Conservation (phyloP, 108 stramenopile genomes). For the Conticribra weissflogii region DNA sequence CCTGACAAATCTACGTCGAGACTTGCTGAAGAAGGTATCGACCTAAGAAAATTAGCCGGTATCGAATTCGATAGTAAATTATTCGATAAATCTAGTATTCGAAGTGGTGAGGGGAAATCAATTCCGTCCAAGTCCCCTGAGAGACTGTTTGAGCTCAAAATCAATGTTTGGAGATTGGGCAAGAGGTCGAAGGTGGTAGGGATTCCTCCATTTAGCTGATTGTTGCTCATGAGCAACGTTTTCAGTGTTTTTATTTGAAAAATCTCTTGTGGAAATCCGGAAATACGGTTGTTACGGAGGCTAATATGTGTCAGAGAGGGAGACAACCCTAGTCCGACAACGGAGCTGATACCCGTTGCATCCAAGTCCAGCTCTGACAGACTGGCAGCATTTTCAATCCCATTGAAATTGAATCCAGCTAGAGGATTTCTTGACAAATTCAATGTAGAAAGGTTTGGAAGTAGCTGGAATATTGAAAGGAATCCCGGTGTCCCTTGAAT, state of each 20-base stretch:
- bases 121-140: constrained; percentile 17
- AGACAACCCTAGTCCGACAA: constrained; percentile 24
- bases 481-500: constrained; percentile 19
- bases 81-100: constrained; percentile 30
- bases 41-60: constrained; percentile 19
- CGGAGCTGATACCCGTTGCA: constrained; percentile 20
- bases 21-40: constrained; percentile 12
- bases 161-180: constrained; percentile 35
- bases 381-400: constrained; percentile 20
- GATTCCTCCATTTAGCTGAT: constrained; percentile 18
- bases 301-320: constrained; percentile 19
- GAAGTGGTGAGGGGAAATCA: constrained; percentile 24
- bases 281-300: constrained; percentile 34
- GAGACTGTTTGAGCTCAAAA: constrained; percentile 22
- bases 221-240: constrained; percentile 30
- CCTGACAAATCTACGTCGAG: constrained; percentile 31
- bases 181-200: constrained; percentile 23
- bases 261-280: constrained; percentile 36
- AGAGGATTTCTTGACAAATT: constrained; percentile 35
- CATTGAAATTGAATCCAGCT: constrained; percentile 30
- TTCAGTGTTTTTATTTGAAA: constrained; percentile 30
- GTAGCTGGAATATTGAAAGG: constrained; percentile 28
- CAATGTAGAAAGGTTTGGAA: constrained; percentile 32
- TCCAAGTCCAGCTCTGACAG: constrained; percentile 37
- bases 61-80: constrained; percentile 19